A percentile compares a stretch with the other conserved stretches of the same genome.
Evolutionary conservation across 805 yeast species (phyloP).

Genomic region (Candida hispaniensis): DNA sequence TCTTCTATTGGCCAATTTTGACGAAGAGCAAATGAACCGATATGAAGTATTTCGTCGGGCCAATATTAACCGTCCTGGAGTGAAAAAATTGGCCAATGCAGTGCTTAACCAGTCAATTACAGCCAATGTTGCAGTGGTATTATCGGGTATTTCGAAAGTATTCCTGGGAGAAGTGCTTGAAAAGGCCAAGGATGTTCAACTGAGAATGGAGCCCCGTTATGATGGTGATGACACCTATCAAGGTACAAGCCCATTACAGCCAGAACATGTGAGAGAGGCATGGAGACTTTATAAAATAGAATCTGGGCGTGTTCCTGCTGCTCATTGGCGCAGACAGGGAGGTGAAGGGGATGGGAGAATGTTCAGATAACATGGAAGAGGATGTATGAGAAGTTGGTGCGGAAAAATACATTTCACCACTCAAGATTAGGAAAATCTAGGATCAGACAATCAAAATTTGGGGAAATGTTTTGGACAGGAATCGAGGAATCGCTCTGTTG

Average conservation of each 20-base stretch:
- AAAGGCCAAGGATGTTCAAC: conserved; percentile 62
- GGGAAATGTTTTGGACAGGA: no score
- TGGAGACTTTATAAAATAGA: conserved; percentile 69
- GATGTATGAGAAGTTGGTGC: no score
- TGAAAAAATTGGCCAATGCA: conserved; percentile 68
- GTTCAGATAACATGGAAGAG: conserved; percentile 46
- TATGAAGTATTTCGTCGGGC: conserved; percentile 83
- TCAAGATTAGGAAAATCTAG: no score
- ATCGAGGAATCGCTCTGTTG: no score
- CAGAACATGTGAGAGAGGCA: conserved; percentile 82
- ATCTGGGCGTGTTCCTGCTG: conserved; percentile 48
- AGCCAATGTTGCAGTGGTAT: conserved; percentile 64
- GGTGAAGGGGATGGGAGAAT: conserved; percentile 59
- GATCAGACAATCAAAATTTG: no score
- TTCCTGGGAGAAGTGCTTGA: conserved; percentile 86
- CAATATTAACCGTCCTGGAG: conserved; percentile 57
- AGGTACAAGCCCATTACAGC: conserved; percentile 46
- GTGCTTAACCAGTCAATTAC: conserved; percentile 73
- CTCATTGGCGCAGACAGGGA: conserved; percentile 63
- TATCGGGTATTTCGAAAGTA: conserved; percentile 81
- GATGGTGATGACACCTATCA: conserved; percentile 20
- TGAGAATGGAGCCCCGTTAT: conserved; percentile 33
- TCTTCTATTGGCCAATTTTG: conserved; percentile 59
- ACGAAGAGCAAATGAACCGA: conserved; percentile 72
- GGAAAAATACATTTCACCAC: no score